Base-by-base conservation (phyloP, 31 red algal species). In the Asparagopsis taxiformis region DNA sequence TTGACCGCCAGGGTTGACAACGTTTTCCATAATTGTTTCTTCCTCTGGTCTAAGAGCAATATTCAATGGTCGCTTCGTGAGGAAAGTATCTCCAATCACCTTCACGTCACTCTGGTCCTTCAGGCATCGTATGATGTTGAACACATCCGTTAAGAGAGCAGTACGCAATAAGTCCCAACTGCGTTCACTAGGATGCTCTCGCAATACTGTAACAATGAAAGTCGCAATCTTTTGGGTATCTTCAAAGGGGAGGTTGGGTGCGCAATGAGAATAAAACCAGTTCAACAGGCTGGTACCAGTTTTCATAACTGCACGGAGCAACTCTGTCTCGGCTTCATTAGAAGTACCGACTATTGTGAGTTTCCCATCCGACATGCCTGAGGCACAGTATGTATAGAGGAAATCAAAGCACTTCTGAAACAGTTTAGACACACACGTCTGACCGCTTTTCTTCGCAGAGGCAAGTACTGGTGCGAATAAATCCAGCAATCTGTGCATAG, bases 71-170 rank as follows among this genome's bases (percentile, higher is more conserved):
- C 65, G 20, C 35, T 33, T 44, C 54, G 33, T 24, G 3, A 58
- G 37, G 54, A 60, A 81, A 1, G 36, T 53, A 9, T 23, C 33
- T 25, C 52, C 48, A 4, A 70, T 69, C 33, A 33, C 48, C 16
- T 69, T 20, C 0, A 58, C 15, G 3, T 70, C 54, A 16, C 46
- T 56, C 16, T 46, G 2, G 26, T 36, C 17, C 16, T 15, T 59
- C 29, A 81, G 8, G 25, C 6, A 34, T 17, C 77, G 64, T 1
- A 81, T 1, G 25, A 70, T 49, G 38, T 81, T 69, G 51, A 69
- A 62, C 13, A 51, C 77, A 62, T 81, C 77, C 2, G 51, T 69
- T 1, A 81, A 22, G 19, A 81, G 36, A 1, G 70, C 56, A 70
- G 34, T 55, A 32, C 65, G 62, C 15, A 81, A 11, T 36, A 81